phyloP scores from a whole-genome alignment of 164 flowering plant genomes.

The Sedum album region DNA sequence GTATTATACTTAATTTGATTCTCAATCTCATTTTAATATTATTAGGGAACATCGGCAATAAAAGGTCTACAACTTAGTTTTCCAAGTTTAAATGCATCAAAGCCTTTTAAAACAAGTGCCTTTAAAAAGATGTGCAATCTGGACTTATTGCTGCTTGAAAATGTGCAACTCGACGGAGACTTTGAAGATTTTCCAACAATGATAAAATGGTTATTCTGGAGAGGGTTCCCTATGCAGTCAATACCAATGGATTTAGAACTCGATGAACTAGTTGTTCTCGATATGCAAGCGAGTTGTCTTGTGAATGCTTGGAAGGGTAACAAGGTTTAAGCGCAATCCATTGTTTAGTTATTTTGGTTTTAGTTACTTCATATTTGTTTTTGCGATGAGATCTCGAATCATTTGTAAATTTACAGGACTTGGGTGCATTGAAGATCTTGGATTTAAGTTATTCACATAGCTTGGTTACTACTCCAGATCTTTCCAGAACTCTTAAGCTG shows the following conservation, averaged over 20 bases:
- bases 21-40: not conserved
- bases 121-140: conserved; percentile 11
- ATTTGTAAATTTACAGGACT: not conserved
- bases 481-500: not conserved
- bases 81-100: not conserved
- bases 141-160: conserved; percentile 7
- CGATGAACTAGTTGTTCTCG: conserved; percentile 12
- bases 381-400: not conserved
- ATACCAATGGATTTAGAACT: conserved; percentile 10
- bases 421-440: conserved; percentile 4
- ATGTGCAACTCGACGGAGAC: not conserved
- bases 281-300: conserved; percentile 5
- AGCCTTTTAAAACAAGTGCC: not conserved
- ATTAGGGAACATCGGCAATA: not conserved
- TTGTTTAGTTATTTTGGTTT: not conserved
- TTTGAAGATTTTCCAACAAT: conserved; percentile 2
- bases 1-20: not conserved
- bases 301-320: conserved; percentile 9
- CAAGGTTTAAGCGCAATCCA: not conserved
- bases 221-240: conserved; percentile 8
- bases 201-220: conserved; percentile 11
- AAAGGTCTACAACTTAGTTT: not conserved
- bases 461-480: conserved; percentile 8
- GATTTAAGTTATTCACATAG: conserved; percentile 2
- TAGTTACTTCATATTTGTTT: not conserved